Evolutionary conservation across 2,329 filamentous ascomycete species (phyloP), one percentile per base, ranked within the genome.

Genomic region (Chaetomiaceae sp.): DNA sequence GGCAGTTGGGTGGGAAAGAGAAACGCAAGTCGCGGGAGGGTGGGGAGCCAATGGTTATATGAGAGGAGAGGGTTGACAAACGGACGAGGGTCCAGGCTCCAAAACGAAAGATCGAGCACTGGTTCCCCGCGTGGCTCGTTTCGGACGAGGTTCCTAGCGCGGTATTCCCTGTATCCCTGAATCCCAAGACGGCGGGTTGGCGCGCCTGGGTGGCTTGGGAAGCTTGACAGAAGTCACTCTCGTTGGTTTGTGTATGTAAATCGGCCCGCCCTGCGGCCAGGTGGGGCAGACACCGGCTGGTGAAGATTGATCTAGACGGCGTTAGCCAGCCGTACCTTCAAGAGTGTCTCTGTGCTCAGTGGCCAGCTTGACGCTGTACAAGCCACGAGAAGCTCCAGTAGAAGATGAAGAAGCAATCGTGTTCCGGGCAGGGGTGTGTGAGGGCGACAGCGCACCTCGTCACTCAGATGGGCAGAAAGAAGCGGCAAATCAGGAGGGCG

Each of bases 1-100:
- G 66, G 68, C 66, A 73, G 69, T 67, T 68, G 65, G 57, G 60
- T 64, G 59, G 57, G 60, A 59, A 14, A 65, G 62, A 62, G 65
- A 64, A 54, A 57, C 60, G 58, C 27, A 49, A 64, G 60, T 53
- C 59, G 60, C 53, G 51, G 60, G 58, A 57, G 61, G 65, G 61
- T 58, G 60, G 57, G 60, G 20, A 53, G 46, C 47, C 19, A 63
- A 62, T 53, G 61, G 58, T 61, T 67, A 68, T 68, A 66, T 67
- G 64, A 62, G n/a, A 51, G 52, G 51, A 55, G 36, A 29, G 48
- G 53, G 49, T 57, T 34, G 59, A 27, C 44, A 40, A 47, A 45
- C 48, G 39, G 51, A 54, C 17, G 53, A 60, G 55, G 57, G 55
- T 57, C 59, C 59, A 57, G 48, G 50, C 55, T 49, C 48, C 57